phyloP scores from a whole-genome alignment of 148 eudicot genomes.

The Agrostemma githago region DNA sequence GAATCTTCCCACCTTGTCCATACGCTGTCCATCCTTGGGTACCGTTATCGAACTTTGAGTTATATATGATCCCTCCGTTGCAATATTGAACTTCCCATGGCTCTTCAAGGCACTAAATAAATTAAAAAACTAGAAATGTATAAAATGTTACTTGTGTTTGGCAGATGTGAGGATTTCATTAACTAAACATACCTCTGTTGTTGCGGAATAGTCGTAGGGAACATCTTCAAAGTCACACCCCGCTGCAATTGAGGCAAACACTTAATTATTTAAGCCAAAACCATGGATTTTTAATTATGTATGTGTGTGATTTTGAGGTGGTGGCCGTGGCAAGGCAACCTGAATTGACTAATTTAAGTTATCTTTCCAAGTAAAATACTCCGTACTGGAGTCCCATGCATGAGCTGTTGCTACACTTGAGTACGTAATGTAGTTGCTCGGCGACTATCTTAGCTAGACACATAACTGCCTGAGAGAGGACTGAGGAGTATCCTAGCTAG shows the following conservation, averaged over 20 bases:
- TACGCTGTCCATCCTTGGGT: conserved; percentile 38
- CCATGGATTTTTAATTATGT: background rate
- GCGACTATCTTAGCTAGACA: background rate
- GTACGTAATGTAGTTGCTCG: background rate
- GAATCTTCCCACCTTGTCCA: conserved; percentile 40
- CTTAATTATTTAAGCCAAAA: background rate
- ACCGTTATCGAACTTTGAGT: conserved; percentile 42
- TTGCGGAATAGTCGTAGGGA: conserved; percentile 40
- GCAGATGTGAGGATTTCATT: background rate
- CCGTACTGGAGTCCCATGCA: too few species aligned
- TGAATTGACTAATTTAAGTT: too few species aligned
- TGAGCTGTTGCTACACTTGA: background rate
- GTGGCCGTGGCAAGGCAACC: background rate
- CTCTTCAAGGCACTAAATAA: conserved; percentile 42
- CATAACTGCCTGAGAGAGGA: background rate
- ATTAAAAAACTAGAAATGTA: background rate
- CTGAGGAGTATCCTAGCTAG: background rate
- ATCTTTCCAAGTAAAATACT: too few species aligned
- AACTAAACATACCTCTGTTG: conserved; percentile 32
- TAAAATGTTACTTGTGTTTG: background rate
- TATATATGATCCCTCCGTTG: conserved; percentile 43
- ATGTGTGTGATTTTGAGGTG: background rate
- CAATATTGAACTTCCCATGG: conserved; percentile 44
- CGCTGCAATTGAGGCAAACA: conserved; percentile 25
- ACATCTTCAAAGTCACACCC: conserved; percentile 29